Evolutionary conservation across 164 flowering plant genomes (phyloP), one percentile per base, ranked within the genome.

Genomic region (Warburgia ugandensis): DNA sequence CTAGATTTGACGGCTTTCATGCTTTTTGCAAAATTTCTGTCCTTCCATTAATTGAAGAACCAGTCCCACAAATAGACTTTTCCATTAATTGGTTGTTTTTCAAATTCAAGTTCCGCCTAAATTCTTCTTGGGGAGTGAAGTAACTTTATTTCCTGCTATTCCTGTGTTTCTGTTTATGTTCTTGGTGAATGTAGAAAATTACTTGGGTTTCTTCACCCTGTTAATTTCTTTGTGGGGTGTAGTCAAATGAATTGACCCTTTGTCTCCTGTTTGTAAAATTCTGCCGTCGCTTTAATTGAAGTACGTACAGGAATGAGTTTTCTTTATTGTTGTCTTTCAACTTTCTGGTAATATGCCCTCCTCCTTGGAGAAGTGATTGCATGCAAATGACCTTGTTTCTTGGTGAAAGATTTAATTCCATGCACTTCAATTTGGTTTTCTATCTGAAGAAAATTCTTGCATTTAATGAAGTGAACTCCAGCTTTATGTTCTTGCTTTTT

Each of bases 1-100:
- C 17, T 48, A 23, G 48, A 45, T 49, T 55, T 19, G 39, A 35
- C 42, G 39, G 19, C 14, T 29, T 61, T 61, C 52, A 29, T 55
- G 35, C n/a, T 55, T 55, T 16, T 9, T 41, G 48, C 52, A 55
- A 48, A 61, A 29, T 35, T 49, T 50, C 46, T 13, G 11, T 45
- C 39, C 5, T 22, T 13, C 8, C 52, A 56, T 55, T 62, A 22
- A 56, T 37, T 48, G 56, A 42, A 29, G 27, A 9, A 26, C 9
- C 66, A 41, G 62, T 33, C 50, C 48, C 32, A 45, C 29, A 46
- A 25, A 22, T 29, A 37, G 29, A 30, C 32, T 48, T 54, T 29
- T 48, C 54, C 35, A 40, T 46, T 54, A 45, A 3, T 27, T 42
- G 12, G 23, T 43, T 26, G 27, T 51, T 59, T 52, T 48, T 17